Percentiles rank a stretch among this genome's conserved stretches.
Conservation (phyloP, 140 eudicot genomes). For the Anethum foeniculum region DNA sequence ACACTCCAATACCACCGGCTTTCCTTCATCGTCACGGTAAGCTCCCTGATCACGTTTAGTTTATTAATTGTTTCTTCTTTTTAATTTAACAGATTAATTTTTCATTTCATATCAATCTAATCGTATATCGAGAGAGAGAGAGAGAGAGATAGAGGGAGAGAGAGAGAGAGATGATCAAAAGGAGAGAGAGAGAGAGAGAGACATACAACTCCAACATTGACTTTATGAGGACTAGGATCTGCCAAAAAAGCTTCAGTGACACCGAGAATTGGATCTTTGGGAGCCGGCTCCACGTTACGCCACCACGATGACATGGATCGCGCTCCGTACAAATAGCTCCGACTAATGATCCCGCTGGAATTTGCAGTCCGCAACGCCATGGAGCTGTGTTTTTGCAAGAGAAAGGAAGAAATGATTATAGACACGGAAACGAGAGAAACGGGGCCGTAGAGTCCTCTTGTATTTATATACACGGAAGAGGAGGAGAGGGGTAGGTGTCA, state of each 20-base stretch:
- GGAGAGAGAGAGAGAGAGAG: neutral
- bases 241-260: constrained; percentile 95
- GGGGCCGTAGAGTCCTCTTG: neutral
- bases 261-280: constrained; percentile 94
- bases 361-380: constrained; percentile 14
- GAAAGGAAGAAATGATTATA: neutral
- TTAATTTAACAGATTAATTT: too few species aligned
- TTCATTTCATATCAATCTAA: too few species aligned
- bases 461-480: neutral
- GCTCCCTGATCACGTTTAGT: constrained; percentile 54
- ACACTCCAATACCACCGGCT: constrained; percentile 91
- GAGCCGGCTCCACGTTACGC: constrained; percentile 77
- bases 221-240: constrained; percentile 76
- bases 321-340: neutral
- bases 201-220: constrained; percentile 97
- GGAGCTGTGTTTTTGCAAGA: neutral
- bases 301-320: constrained; percentile 70
- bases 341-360: neutral
- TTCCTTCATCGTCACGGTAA: constrained; percentile 92
- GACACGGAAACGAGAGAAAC: neutral
- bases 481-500: neutral
- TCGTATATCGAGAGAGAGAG: too few species aligned
- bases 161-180: too few species aligned
- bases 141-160: too few species aligned
- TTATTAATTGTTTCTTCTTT: neutral